Percentiles rank a stretch among this genome's conserved stretches.
phyloP scores from a whole-genome alignment of 2,329 filamentous ascomycete species.

The Domatiomyces catenatus region DNA sequence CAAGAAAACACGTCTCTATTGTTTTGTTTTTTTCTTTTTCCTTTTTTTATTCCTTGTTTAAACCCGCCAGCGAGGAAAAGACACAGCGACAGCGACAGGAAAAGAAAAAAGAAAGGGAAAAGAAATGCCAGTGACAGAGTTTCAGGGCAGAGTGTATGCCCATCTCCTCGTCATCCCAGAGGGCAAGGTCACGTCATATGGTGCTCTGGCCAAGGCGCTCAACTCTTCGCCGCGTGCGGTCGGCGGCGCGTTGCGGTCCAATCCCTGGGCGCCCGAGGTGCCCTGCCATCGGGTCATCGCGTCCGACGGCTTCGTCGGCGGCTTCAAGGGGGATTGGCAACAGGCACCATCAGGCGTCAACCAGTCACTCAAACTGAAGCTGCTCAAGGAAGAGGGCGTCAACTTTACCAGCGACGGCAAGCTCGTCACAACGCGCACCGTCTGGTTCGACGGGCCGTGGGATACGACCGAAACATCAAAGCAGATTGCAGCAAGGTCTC shows the following conservation, averaged over 20 bases:
- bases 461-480: not conserved
- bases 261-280: slow-evolving; percentile 29
- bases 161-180: slow-evolving; percentile 61
- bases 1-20: not conserved
- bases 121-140: slow-evolving; percentile 23
- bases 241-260: slow-evolving; percentile 27
- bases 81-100: too few relatives aligned
- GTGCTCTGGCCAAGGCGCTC: slow-evolving; percentile 46
- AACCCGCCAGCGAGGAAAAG: not conserved
- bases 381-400: slow-evolving; percentile 24
- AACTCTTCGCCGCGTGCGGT: slow-evolving; percentile 21
- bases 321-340: slow-evolving; percentile 35
- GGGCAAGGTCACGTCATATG: slow-evolving; percentile 65
- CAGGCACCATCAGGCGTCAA: slow-evolving; percentile 30
- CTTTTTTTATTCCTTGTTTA: not conserved
- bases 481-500: not conserved
- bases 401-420: slow-evolving; percentile 20
- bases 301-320: slow-evolving; percentile 25
- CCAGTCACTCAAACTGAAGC: slow-evolving; percentile 23
- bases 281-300: slow-evolving; percentile 26
- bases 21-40: not conserved
- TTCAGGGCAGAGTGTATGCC: slow-evolving; percentile 44
- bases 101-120: not conserved
- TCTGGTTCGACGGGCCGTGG: slow-evolving; percentile 13
- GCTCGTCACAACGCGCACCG: slow-evolving; percentile 5